Evolutionary conservation across 2,329 filamentous ascomycete genomes (phyloP).

Genomic region (Achaetomium macrosporum): DNA sequence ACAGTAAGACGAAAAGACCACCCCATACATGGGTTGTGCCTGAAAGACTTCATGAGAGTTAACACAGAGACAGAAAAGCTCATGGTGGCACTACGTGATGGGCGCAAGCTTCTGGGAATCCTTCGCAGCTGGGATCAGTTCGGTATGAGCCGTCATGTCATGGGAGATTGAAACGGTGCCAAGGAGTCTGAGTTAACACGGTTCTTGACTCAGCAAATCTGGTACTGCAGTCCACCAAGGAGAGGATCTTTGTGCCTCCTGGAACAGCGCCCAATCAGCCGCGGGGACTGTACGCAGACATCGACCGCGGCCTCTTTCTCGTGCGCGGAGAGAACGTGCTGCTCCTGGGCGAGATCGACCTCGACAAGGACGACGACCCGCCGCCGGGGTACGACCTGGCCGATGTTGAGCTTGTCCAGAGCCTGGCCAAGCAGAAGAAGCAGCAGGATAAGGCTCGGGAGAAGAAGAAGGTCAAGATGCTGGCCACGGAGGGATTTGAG

Average conservation of each 20-base stretch:
- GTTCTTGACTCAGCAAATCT: constrained; percentile 66
- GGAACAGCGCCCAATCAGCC: constrained; percentile 37
- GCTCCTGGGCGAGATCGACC: constrained; percentile 89
- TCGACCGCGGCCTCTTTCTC: constrained; percentile 79
- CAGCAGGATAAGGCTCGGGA: constrained; percentile 64
- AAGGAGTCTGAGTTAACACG: constrained; percentile 23
- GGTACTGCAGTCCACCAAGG: constrained; percentile 85
- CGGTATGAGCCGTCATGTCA: constrained; percentile 50
- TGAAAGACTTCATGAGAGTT: constrained; percentile 15
- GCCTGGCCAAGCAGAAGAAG: constrained; percentile 67
- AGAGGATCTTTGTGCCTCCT: constrained; percentile 69
- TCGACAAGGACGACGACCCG: constrained; percentile 89
- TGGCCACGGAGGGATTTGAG: constrained; percentile 78
- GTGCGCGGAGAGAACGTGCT: constrained; percentile 97
- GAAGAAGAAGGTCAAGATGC: constrained; percentile 64
- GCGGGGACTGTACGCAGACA: constrained; percentile 69
- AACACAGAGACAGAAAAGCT: constrained; percentile 69
- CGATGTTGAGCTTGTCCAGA: constrained; percentile 49
- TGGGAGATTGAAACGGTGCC: neutral
- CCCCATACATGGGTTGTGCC: neutral
- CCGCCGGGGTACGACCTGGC: constrained; percentile 59
- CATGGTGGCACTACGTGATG: constrained; percentile 83
- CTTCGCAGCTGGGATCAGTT: constrained; percentile 97
- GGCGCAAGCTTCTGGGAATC: constrained; percentile 88
- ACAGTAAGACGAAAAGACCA: constrained; percentile 61